Base-by-base conservation (phyloP, 1,139 yeast genomes). In the Taiozyma sp. region DNA sequence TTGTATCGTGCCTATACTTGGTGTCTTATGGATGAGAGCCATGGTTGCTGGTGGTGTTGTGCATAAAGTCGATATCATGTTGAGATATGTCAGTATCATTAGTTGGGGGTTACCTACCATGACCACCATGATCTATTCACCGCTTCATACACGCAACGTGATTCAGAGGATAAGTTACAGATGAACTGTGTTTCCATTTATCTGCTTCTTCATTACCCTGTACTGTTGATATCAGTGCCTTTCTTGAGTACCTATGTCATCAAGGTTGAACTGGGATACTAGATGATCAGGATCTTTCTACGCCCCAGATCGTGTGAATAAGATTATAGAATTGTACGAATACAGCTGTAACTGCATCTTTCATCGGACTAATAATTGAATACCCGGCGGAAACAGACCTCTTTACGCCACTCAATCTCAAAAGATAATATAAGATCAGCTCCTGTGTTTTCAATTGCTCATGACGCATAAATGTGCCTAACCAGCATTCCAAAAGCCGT, bases 61-160 rank as follows among this genome's bases (percentile, higher is more conserved):
- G 24, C 73, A 66, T 42, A 56, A 63, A 53, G 79, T 75, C 45
- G 91, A 89, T 63, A 69, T 81, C 34, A 76, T 82, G 71, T 70
- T 82, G 12, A 68, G 76, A 30, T 87, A 91, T 61, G 88, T 90
- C n/a, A 81, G 87, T 53, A 85, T 81, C 12, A 70, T 85, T 46
- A 80, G 77, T 51, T 85, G 78, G 70, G 83, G 85, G 0, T 67
- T 84, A 47, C 93, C 93, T 2, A 83, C 84, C 52, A 90, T 89
- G 55, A 85, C 92, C 0, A 76, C 87, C 0, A 70, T 83, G 53
- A 81, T 85, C 29, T 86, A 84, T 62, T 86, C 57, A 84, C 92
- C 7, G 92, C 93, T 16, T 80, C 83, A 61, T 84, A 81, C 66
- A 83, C 89, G 1, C 87, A 85, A 45, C 80, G 81, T 1, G 75